Conservation (phyloP, 345 rosid species). For the Salix koriyanagi region DNA sequence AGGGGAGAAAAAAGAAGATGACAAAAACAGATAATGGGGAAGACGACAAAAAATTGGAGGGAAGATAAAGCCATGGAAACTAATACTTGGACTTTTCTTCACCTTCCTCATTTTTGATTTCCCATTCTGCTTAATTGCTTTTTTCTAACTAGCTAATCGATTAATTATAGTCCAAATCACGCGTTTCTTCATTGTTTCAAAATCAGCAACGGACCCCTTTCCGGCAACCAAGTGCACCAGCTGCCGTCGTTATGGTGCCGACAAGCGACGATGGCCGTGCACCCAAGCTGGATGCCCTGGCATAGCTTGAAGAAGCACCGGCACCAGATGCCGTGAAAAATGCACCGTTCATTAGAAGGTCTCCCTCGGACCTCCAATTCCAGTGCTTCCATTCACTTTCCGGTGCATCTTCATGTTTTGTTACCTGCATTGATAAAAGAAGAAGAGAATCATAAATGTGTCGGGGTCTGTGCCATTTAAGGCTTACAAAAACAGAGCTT, state of each 20-base stretch:
- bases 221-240: constrained; percentile 22
- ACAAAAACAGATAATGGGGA: constrained; percentile 2
- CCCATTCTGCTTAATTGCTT: not conserved
- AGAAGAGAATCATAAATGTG: not conserved
- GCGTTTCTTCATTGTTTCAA: constrained; percentile 3
- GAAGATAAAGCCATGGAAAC: constrained; percentile 11
- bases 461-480: too few species aligned
- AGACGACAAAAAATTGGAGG: not conserved
- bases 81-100: constrained; percentile 13
- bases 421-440: constrained; percentile 8
- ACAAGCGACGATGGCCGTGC: constrained; percentile 29
- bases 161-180: constrained; percentile 1
- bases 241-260: constrained; percentile 14
- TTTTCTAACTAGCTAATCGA: constrained; percentile 1
- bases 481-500: not conserved
- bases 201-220: constrained; percentile 36
- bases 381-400: constrained; percentile 28
- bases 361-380: constrained; percentile 36
- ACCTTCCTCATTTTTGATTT: not conserved
- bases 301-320: constrained; percentile 29
- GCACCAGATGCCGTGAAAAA: constrained; percentile 25
- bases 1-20: not conserved
- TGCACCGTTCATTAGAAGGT: constrained; percentile 25
- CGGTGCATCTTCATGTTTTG: constrained; percentile 32
- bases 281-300: constrained; percentile 28